Conservation (phyloP, 2,329 filamentous ascomycete species). For the Verticillium isaacii region DNA sequence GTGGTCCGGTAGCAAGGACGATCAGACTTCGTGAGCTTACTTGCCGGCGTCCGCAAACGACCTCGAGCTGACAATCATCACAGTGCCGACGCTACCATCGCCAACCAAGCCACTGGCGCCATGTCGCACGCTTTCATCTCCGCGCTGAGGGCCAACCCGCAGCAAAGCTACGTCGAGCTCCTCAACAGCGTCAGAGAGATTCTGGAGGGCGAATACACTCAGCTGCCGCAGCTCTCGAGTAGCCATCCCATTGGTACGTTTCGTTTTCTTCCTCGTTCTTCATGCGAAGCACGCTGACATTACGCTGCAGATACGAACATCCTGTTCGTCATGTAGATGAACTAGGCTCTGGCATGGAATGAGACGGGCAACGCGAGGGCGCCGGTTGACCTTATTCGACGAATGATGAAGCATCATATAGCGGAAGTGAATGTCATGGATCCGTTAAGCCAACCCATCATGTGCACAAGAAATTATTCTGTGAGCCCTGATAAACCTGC, state of each 20-base stretch:
- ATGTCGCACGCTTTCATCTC: constrained; percentile 98
- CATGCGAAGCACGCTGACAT: not conserved
- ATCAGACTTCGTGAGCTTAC: constrained; percentile 78
- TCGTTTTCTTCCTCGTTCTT: not conserved
- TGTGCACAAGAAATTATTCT: no score
- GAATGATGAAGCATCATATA: no score
- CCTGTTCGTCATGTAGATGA: not conserved
- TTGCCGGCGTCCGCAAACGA: constrained; percentile 14
- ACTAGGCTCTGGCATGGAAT: not conserved
- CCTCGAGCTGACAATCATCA: constrained; percentile 1
- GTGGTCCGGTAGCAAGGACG: constrained; percentile 96
- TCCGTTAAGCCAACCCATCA: no score
- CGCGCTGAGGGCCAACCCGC: constrained; percentile 90
- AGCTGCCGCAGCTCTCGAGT: constrained; percentile 95
- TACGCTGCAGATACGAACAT: not conserved
- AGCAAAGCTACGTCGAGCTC: constrained; percentile 96
- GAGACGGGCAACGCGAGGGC: not conserved
- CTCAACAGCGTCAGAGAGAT: constrained; percentile 96
- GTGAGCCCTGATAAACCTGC: no score
- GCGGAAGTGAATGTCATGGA: no score
- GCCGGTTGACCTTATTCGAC: no score
- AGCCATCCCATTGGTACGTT: constrained; percentile 89
- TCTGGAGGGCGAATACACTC: constrained; percentile 77
- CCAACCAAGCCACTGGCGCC: constrained; percentile 85
- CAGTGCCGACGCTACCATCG: constrained; percentile 89